These are phyloP conservation scores for Antitrichia curtipendula DNA, from an alignment of 225 moss, liverwort and hornwort species.

Conservation along the genomic window DNA sequence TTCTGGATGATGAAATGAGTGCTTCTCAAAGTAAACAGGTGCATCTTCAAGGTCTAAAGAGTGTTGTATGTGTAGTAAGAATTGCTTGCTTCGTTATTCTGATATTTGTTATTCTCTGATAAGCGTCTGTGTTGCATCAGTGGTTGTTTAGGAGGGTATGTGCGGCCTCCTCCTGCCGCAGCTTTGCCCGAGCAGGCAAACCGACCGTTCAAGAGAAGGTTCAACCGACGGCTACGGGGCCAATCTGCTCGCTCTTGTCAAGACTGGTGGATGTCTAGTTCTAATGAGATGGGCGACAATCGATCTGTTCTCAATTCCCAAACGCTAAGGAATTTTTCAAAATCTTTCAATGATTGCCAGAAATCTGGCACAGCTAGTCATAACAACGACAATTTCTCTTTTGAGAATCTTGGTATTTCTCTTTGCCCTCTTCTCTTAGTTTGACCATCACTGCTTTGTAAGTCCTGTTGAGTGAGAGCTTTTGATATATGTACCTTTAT, in stretches of 20 bases:
- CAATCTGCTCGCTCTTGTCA: neutral
- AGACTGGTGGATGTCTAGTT: constrained; percentile 11
- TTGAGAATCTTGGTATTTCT: constrained; percentile 16
- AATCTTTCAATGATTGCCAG: neutral
- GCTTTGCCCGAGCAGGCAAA: constrained; percentile 6
- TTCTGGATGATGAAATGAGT: too few relatives aligned
- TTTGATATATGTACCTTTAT: neutral
- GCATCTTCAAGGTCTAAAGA: neutral
- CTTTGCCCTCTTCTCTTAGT: neutral
- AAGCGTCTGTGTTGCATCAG: constrained; percentile 5
- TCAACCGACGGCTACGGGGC: neutral
- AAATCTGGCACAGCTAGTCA: neutral
- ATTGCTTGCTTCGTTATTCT: neutral
- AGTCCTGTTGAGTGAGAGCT: neutral
- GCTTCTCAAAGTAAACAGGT: neutral
- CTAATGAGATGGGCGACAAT: constrained; percentile 10
- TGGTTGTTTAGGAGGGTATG: constrained; percentile 35
- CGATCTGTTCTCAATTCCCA: constrained; percentile 4
- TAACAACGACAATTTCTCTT: neutral
- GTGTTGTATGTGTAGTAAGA: neutral
- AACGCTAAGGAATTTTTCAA: neutral
- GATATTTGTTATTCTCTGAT: neutral
- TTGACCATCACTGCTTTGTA: neutral
- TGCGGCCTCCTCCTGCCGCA: constrained; percentile 7
- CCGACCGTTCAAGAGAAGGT: neutral